Evolutionary conservation across 345 rosid genomes (phyloP).

Genomic region (Microthlaspi erraticum): DNA sequence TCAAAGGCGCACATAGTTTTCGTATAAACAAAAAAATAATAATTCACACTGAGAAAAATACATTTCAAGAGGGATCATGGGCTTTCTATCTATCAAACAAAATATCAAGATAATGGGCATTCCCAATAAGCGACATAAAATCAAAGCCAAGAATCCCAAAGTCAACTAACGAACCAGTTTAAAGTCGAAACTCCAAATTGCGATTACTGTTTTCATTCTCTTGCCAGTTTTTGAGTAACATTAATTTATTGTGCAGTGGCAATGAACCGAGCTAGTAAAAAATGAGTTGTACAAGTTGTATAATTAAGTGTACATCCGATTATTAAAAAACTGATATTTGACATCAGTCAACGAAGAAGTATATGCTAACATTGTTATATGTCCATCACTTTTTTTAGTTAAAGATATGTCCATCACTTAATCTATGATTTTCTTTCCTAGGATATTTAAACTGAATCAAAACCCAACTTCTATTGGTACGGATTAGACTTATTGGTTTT

Average conservation of each 20-base stretch:
- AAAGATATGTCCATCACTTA: neutral
- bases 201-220: neutral
- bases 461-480: neutral
- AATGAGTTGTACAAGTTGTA: neutral
- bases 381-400: neutral
- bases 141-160: neutral
- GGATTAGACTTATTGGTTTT: neutral
- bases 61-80: neutral
- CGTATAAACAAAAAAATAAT: too few relatives aligned
- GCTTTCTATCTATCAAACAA: conserved; percentile 12
- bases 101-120: neutral
- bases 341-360: neutral
- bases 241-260: neutral
- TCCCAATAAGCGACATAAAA: neutral
- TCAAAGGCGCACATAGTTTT: neutral
- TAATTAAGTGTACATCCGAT: neutral
- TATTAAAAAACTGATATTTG: neutral
- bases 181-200: neutral
- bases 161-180: neutral
- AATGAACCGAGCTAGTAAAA: neutral
- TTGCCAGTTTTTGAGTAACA: neutral
- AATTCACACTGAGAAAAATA: neutral
- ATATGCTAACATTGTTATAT: too few relatives aligned
- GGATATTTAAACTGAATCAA: neutral
- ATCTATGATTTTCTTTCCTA: neutral